Base-by-base conservation (phyloP, 2,329 filamentous ascomycete genomes). In the Penicillium sp. region DNA sequence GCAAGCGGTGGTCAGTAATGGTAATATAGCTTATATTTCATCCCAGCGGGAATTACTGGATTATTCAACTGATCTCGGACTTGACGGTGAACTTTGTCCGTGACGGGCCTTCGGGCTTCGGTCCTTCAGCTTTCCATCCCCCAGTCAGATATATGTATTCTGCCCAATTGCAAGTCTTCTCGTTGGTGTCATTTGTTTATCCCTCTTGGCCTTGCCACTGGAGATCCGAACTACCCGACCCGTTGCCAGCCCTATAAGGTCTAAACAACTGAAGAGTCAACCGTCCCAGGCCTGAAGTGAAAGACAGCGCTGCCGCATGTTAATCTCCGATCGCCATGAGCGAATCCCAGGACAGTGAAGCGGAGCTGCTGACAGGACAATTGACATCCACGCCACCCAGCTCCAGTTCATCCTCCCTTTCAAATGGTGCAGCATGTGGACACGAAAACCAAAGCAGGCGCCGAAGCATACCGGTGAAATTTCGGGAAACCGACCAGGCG, bases 401-500 rank as follows among this genome's bases (percentile, higher is more conserved):
- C 49, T 38, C 49, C n/a, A 41, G n/a, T 35, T 42, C 38, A 25
- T 14, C 37, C 11, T 58, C 55, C 8, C 35, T 25, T 17, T 41
- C 51, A 3, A 38, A 17, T 12, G 42, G 38, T 28, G n/a, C 37
- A 15, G 35, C 53, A 7, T 20, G 11, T n/a, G 31, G 37, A 8
- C 31, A 38, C 11, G 43, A 49, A 28, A 7, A 5, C 17, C 11
- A 5, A 31, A 15, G 20, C 17, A 42, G 20, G 17, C 52, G 48
- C 38, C 34, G 22, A 12, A 58, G 54, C 67, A 76, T 83, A 42
- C 78, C 82, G 57, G 73, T 84, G 41, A 72, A 77, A 41, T 69
- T 84, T 35, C 77, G 83, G 64, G 74, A 77, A 66, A 79, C 81
- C 2, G 75, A 74, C 39, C 74, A 73, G 53, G 80, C 77, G 55